Base-by-base conservation (phyloP, 1,284 basidiomycete genomes). In the Cryptococcus depauperatus region DNA sequence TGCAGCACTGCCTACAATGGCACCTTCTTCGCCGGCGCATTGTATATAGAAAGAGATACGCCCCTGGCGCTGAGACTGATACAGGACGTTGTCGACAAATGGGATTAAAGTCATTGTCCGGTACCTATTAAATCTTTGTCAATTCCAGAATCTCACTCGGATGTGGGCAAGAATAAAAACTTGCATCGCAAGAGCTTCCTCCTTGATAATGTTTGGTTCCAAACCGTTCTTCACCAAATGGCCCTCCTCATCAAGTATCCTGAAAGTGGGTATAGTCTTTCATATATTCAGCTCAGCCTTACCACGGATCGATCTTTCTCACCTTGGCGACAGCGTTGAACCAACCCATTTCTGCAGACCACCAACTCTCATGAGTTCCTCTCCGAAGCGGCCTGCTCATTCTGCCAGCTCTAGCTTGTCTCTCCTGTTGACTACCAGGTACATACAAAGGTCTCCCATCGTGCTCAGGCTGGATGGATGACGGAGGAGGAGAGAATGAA, bases 31-130 rank as follows among this genome's bases (percentile, higher is more conserved):
- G 21, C 90, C 90, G 64, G 90, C 74, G 81, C 88, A 70, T 35
- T 60, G 60, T 61, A 66, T 68, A 56, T 92, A 92, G 71, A 95
- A 95, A 5, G 85, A 87, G 58, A 92, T 90, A 62, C 91, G 87
- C 23, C 90, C 90, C 69, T 95, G 90, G 14, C 90, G 78, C 66
- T 95, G 90, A 3, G 91, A 81, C 60, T 91, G 92, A 72, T 91
- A 88, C 18, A 95, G 75, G 22, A 92, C 75, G 54, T 83, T 90
- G 71, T 95, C 90, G 61, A 93, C 75, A 28, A 82, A 80, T 0
- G 90, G 90, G 33, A 93, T 74, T 19, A 90, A 75, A 28, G 81
- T 79, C 87, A 91, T 91, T 47, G 81, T 76, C 66, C 84, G 80
- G 60, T 91, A 85, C 55, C 82, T 83, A 52, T n/a, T n/a, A n/a